Conservation (phyloP, 805 yeast species). For the Grigorovia transvaalensis region DNA sequence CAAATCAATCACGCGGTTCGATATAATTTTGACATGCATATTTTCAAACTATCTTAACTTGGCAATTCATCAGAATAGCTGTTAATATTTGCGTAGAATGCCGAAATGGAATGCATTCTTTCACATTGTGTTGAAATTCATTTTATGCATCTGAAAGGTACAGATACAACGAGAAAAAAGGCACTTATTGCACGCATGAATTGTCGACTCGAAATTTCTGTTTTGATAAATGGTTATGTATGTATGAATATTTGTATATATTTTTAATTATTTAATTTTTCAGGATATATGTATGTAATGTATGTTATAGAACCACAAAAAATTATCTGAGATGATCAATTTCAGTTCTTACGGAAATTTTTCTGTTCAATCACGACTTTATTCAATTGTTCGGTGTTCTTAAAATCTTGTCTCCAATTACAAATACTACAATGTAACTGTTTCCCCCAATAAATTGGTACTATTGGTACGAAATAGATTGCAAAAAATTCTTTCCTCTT, state of each 20-base stretch:
- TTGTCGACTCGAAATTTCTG: too few relatives aligned
- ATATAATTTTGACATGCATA: background rate
- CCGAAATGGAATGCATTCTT: too few relatives aligned
- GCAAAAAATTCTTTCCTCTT: constrained; percentile 45
- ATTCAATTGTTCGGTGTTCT: constrained; percentile 22
- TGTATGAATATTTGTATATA: background rate
- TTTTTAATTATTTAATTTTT: too few relatives aligned
- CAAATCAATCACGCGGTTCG: too few relatives aligned
- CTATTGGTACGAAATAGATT: constrained; percentile 42
- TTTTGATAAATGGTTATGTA: background rate
- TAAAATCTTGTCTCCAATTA: constrained; percentile 36
- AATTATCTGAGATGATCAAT: background rate
- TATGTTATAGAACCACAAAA: background rate
- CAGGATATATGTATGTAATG: background rate
- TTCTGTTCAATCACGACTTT: constrained; percentile 16
- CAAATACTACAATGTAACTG: constrained; percentile 43
- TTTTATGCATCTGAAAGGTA: too few relatives aligned
- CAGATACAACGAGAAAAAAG: too few relatives aligned
- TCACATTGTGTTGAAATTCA: too few relatives aligned
- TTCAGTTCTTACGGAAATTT: background rate
- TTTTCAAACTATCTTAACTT: too few relatives aligned
- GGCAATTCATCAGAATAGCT: too few relatives aligned
- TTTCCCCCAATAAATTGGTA: constrained; percentile 45
- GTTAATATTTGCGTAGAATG: too few relatives aligned
- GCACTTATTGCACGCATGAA: too few relatives aligned